phyloP scores from a whole-genome alignment of 805 yeast genomes.

The Starmerella powellii region DNA sequence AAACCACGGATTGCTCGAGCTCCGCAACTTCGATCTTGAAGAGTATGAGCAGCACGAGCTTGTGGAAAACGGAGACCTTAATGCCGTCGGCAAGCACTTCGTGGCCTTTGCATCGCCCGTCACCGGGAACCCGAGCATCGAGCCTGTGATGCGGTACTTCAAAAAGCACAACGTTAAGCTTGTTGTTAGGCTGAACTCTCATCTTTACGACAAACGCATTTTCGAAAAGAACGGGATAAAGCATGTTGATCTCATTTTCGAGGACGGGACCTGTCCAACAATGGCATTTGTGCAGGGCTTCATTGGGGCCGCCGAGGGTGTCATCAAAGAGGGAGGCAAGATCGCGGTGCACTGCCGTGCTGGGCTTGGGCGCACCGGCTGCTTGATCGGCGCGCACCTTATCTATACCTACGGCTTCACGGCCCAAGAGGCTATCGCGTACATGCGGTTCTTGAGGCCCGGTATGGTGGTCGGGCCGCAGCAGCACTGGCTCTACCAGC shows the following conservation, averaged over 20 bases:
- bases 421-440: constrained; percentile 92
- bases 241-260: constrained; percentile 92
- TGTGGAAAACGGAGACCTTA: constrained; percentile 95
- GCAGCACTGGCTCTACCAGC: constrained; percentile 95
- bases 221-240: constrained; percentile 73
- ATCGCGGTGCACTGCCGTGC: constrained; percentile 99
- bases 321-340: constrained; percentile 74
- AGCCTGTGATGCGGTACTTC: constrained; percentile 69
- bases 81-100: constrained; percentile 80
- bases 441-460: constrained; percentile 91
- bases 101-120: constrained; percentile 97
- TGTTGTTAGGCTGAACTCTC: constrained; percentile 87
- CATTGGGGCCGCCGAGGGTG: constrained; percentile 88
- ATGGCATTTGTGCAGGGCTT: constrained; percentile 85
- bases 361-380: constrained; percentile 95
- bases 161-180: constrained; percentile 60
- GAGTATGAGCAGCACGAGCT: constrained; percentile 90
- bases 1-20: constrained; percentile 76
- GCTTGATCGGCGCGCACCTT: constrained; percentile 92
- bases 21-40: constrained; percentile 73
- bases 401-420: constrained; percentile 95
- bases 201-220: constrained; percentile 71
- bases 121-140: constrained; percentile 23
- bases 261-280: constrained; percentile 96
- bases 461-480: constrained; percentile 99